Conservation (phyloP, 2,329 filamentous ascomycete genomes). For the Lasiodiplodia hormozganensis region DNA sequence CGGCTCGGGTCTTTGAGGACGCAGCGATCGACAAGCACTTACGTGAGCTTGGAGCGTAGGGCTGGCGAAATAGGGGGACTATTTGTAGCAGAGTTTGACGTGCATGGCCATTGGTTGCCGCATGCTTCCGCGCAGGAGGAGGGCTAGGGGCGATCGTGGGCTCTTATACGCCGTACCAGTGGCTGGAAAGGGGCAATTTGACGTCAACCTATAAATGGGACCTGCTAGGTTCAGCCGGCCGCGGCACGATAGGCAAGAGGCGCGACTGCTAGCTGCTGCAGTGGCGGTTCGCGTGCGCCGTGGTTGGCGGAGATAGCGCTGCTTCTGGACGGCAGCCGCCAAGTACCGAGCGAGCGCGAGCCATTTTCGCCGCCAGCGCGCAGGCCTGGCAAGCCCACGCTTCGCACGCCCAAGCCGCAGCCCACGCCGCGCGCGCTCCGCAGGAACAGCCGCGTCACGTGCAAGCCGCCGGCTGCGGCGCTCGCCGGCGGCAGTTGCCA, state of each 20-base stretch:
- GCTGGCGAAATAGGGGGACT: constrained; percentile 23
- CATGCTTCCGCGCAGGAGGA: neutral
- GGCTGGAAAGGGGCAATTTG: constrained; percentile 22
- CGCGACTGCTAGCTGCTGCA: constrained; percentile 12
- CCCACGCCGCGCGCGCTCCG: neutral
- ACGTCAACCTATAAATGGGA: constrained; percentile 22
- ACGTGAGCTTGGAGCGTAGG: constrained; percentile 23
- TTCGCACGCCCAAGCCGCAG: neutral
- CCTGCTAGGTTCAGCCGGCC: constrained; percentile 13
- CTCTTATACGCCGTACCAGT: constrained; percentile 23
- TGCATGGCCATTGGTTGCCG: constrained; percentile 22
- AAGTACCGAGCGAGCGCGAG: constrained; percentile 7
- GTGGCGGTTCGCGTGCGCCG: constrained; percentile 18
- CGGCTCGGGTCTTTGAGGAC: constrained; percentile 13
- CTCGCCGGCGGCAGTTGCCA: constrained; percentile 23
- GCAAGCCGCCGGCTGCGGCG: constrained; percentile 15
- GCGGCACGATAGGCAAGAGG: constrained; percentile 8
- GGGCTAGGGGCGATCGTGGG: constrained; percentile 17
- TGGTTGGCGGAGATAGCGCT: constrained; percentile 21
- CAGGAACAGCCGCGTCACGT: constrained; percentile 24
- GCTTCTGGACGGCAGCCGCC: constrained; percentile 21
- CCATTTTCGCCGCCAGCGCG: neutral
- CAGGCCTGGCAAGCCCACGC: neutral
- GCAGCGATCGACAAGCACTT: constrained; percentile 19
- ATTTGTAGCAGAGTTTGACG: constrained; percentile 22